Evolutionary conservation across 176 grass and related monocot species (phyloP), one percentile per base, ranked within the genome.

Genomic region (Coix lacrymajobi): DNA sequence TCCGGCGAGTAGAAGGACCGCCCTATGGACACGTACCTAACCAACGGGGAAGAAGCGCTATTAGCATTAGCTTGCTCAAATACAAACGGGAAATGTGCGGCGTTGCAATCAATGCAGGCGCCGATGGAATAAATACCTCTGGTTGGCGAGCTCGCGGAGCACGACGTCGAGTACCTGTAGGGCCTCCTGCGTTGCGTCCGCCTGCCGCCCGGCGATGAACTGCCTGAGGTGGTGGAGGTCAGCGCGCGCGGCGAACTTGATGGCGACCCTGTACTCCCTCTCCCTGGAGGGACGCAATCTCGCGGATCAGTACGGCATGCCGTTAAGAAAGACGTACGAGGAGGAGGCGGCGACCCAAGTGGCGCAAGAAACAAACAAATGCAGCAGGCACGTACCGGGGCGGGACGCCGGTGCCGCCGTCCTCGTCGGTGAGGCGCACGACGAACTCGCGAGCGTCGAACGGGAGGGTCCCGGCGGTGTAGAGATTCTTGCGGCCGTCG

Each of bases 151-250:
- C 84, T 99, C 97, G 25, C 97, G 81, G 39, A 99, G 88, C 41
- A 99, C 97, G 69, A 99, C 67, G 79, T 99, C 97, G 80, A 99
- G 93, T 56, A 96, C 97, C 82, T 99, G 97, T 54, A 99, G 87
- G 2, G 97, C 90, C 66, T 99, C 97, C 81, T 91, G 89, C 34
- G 93, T 93, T 69, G 97, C 91, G 85, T 92, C 93, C 48, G 85
- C 78, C 84, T 99, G 97, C 51, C 75, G 84, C 17, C 97, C 97
- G 66, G 91, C 91, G 51, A 99, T 90, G 80, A 99, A 99, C 69
- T 96, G 77, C 22, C 84, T 89, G 60, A 99, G 89, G 78, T 96
- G 97, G 78, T 99, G 93, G 79, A 99, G 89, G 79, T 99, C 86
- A 5, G 97, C 97, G 69, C 65, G 97, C 71, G 97, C 97, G 10